Evolutionary conservation across 495 filamentous ascomycete genomes (phyloP), one percentile per base, ranked within the genome.

Genomic region (Talaromyces liani): DNA sequence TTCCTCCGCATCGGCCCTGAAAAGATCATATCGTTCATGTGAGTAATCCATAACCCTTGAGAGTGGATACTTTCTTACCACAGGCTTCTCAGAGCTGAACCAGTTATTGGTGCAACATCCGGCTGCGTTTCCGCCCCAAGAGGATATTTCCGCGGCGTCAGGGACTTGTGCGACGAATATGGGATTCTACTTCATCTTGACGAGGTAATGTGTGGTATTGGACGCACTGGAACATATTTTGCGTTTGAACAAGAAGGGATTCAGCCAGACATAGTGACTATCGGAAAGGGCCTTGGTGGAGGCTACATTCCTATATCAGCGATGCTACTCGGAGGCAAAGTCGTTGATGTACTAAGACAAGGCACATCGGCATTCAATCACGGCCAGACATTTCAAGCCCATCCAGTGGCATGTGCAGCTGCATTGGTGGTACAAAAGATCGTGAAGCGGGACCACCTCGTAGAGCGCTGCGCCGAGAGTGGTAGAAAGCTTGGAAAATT

Each of bases 121-220:
- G 88, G 86, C 1, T 88, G 84, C 69, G 82, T 88, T 8, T 79
- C 87, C 10, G 77, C 85, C 14, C 80, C 88, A 5, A 72, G 76
- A 0, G 88, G 86, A 0, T 93, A 91, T 65, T 80, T 91, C 59
- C 71, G 73, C 27, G 85, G 84, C 45, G 82, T 91, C 73, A 80
- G 80, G 68, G 70, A 73, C 4, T 67, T 93, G 4, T 91, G 88
- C 68, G 72, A 84, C 29, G 81, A 82, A 63, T 77, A 90, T 65
- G 88, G 86, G 25, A 85, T 84, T 0, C 79, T 92, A 2, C 75
- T 91, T 33, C 86, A 91, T 58, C 73, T 90, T 8, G 90, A 93
- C 62, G 90, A 93, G 63, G 82, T 91, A 34, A 92, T 93, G 89
- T 85, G 88, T 68, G 90, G 88, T 0, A 89, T 90, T 82, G 88